Evolutionary conservation across 1,284 basidiomycete genomes (phyloP).

Genomic region (Agaricales sp.): DNA sequence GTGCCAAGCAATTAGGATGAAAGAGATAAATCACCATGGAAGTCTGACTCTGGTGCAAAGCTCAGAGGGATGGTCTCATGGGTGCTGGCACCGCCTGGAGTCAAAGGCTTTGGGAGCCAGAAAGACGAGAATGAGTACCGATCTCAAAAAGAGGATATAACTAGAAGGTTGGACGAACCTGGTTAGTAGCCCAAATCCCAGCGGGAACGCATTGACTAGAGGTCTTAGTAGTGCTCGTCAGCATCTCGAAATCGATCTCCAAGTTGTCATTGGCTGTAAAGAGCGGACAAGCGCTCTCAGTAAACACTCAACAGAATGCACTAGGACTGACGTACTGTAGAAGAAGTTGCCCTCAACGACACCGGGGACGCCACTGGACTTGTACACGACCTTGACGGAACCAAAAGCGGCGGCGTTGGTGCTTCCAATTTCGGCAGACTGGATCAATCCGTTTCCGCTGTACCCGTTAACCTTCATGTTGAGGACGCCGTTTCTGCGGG

Average conservation of each 20-base stretch:
- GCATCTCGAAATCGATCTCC: slow-evolving; percentile 23
- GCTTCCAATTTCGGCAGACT: slow-evolving; percentile 20
- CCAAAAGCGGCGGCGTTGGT: slow-evolving; percentile 19
- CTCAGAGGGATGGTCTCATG: slow-evolving; percentile 17
- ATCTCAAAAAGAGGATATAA: background rate
- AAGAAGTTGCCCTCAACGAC: slow-evolving; percentile 26
- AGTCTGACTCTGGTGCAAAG: slow-evolving; percentile 21
- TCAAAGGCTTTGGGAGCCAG: slow-evolving; percentile 12
- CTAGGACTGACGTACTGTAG: slow-evolving; percentile 17
- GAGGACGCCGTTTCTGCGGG: slow-evolving; percentile 16
- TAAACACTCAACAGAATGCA: background rate
- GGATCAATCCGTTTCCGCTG: slow-evolving; percentile 17
- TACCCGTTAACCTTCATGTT: slow-evolving; percentile 22
- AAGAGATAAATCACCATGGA: slow-evolving; percentile 19
- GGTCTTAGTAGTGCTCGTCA: slow-evolving; percentile 20
- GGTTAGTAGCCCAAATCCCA: slow-evolving; percentile 27
- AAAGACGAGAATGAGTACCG: background rate
- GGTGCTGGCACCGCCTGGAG: slow-evolving; percentile 13
- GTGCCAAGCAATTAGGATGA: background rate
- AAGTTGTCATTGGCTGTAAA: slow-evolving; percentile 18
- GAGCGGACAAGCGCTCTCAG: background rate
- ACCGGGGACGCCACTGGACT: slow-evolving; percentile 21
- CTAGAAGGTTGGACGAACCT: slow-evolving; percentile 11
- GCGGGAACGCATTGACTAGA: slow-evolving; percentile 17
- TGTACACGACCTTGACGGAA: slow-evolving; percentile 22